Base-by-base conservation (phyloP, 2,329 filamentous ascomycete genomes). In the Mariannaea elegans region DNA sequence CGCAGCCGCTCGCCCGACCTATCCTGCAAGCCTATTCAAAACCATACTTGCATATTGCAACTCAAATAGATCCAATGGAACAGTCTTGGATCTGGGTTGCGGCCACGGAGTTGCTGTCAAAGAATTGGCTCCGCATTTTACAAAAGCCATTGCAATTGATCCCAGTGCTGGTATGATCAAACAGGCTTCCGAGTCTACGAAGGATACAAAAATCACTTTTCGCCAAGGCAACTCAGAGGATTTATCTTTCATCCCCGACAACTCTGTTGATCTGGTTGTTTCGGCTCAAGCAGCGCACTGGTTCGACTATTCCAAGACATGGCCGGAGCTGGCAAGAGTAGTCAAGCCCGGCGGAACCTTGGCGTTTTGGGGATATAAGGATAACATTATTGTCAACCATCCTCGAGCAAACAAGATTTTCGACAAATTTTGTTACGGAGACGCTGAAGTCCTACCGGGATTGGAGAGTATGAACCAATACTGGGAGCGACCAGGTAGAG, bases 341-440 rank as follows among this genome's bases (percentile, higher is more conserved):
- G 74, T 89, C 38, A 78, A 82, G 47, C 71, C 73, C 2, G 84
- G 84, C 13, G 87, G 86, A 14, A 85, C 84, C 1, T 66, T 90
- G n/a, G 86, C 86, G 0, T 87, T 88, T 70, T 89, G 84, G 84
- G 87, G 86, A 2, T 90, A 90, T 73, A 87, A 85, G 67, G 87
- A 90, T 73, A 86, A 84, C 68, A 77, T 87, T 31, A 80, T 90
- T 50, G 73, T 87, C 14, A 81, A 84, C 19, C 80, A 80, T 63
- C 80, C 83, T 7, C 67, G 69, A 31, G 84, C 85, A 14, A 87
- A 82, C 21, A 70, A 71, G 42, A 78, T 89, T 21, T 78, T 89
- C 68, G 76, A 85, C 67, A 73, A 76, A 24, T 89, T 85, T 64
- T 80, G 82, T 59, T 88, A 88, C 74, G 82, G 80, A 7, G 71